Evolutionary conservation across 1,284 basidiomycete species (phyloP).

Genomic region (Sanghuangporus sanghuang): DNA sequence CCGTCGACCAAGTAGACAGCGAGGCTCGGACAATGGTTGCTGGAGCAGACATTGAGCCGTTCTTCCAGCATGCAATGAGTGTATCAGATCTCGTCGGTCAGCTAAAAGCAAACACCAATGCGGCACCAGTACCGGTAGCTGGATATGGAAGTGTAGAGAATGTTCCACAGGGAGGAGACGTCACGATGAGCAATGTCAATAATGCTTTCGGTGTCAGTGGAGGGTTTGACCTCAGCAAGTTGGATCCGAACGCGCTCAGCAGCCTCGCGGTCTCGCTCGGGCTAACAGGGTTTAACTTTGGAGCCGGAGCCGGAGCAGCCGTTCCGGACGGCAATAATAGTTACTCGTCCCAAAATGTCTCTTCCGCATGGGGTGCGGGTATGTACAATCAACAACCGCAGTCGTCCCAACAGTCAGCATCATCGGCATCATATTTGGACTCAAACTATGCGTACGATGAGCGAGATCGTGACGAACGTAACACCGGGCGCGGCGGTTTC

Average conservation of each 20-base stretch:
- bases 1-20: conserved; percentile 64
- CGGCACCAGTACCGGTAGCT: neutral
- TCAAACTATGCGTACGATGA: conserved; percentile 3
- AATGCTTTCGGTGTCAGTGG: conserved; percentile 1
- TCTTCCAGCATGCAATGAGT: conserved; percentile 55
- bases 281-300: conserved; percentile 2
- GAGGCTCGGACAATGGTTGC: conserved; percentile 59
- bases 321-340: neutral
- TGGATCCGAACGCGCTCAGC: conserved; percentile 19
- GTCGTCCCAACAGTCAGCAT: neutral
- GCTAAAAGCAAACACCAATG: conserved; percentile 31
- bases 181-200: conserved; percentile 3
- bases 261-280: conserved; percentile 17
- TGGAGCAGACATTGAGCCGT: conserved; percentile 59
- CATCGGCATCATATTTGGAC: neutral
- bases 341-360: neutral
- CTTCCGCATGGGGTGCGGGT: neutral
- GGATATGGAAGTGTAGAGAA: neutral
- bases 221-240: conserved; percentile 16
- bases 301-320: neutral
- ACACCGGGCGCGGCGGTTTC: neutral
- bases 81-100: conserved; percentile 69
- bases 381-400: conserved; percentile 1
- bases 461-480: conserved; percentile 9
- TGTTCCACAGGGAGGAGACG: neutral